Conservation (phyloP, 2,329 filamentous ascomycete genomes). For the Ambrosiella cleistominuta region DNA sequence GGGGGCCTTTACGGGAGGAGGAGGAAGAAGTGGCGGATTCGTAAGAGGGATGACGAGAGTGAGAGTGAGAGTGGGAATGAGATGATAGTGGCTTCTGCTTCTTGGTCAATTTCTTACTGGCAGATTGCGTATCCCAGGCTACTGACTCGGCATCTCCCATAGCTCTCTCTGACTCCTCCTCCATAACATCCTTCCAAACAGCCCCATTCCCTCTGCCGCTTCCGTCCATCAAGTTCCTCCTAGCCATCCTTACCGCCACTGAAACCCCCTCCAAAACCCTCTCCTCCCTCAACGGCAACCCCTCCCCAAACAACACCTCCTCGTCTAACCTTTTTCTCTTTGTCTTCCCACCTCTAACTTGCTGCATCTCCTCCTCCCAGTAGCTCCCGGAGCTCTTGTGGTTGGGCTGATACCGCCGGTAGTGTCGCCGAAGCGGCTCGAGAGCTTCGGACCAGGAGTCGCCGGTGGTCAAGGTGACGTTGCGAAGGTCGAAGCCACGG, state of each 20-base stretch:
- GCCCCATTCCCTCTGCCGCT: slow-evolving; percentile 17
- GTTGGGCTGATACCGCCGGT: background rate
- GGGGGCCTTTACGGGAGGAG: background rate
- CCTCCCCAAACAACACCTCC: slow-evolving; percentile 1
- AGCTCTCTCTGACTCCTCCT: slow-evolving; percentile 17
- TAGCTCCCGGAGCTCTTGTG: slow-evolving; percentile 17
- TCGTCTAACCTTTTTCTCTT: background rate
- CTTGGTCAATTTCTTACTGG: slow-evolving; percentile 30
- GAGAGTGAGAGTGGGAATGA: background rate
- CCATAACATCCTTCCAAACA: background rate
- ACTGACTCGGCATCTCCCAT: slow-evolving; percentile 13
- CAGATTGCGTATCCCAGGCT: slow-evolving; percentile 19
- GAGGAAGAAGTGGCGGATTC: background rate
- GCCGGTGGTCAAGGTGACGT: slow-evolving; percentile 46
- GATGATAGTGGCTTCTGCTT: slow-evolving; percentile 22
- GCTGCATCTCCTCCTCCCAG: slow-evolving; percentile 21
- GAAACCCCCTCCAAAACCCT: slow-evolving; percentile 22
- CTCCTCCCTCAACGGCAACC: background rate
- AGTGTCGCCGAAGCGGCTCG: slow-evolving; percentile 41
- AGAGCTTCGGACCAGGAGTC: slow-evolving; percentile 72
- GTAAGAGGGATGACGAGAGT: background rate
- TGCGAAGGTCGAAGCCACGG: slow-evolving; percentile 64
- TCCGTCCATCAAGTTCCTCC: slow-evolving; percentile 29
- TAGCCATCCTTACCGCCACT: slow-evolving; percentile 36
- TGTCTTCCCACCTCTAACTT: too few relatives aligned